A percentile compares a stretch with the other conserved stretches of the same genome.
Conservation (phyloP, 768 basidiomycete species). For the Mrakia gelida region DNA sequence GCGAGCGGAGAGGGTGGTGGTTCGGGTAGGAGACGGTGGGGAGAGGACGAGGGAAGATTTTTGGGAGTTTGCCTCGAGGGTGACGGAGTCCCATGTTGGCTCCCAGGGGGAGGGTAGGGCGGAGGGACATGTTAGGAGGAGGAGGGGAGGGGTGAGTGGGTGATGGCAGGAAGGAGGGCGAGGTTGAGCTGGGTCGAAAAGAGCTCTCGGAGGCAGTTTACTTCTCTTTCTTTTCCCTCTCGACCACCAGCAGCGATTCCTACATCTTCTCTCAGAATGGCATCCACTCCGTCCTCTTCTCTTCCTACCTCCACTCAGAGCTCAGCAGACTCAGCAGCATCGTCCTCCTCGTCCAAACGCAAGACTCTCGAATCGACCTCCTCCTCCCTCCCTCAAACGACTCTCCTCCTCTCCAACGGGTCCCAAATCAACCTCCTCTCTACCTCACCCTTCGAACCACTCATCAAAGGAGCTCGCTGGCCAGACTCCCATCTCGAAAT, state of each 20-base stretch:
- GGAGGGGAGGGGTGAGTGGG: not conserved
- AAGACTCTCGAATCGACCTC: not conserved
- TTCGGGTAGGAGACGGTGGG: conserved; percentile 7
- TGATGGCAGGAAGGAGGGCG: not conserved
- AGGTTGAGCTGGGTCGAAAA: not conserved
- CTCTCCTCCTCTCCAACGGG: not conserved
- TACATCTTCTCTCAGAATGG: no score
- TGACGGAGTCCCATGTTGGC: conserved; percentile 24
- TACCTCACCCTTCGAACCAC: not conserved
- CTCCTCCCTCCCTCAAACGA: not conserved
- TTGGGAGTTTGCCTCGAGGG: not conserved
- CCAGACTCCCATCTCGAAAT: not conserved
- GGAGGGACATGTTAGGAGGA: conserved; percentile 5
- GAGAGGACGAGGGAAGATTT: not conserved
- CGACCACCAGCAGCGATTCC: no score
- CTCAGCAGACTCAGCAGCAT: no score
- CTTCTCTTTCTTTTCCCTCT: no score
- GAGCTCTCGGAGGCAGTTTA: no score
- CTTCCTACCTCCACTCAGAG: no score
- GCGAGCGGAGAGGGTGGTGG: conserved; percentile 27
- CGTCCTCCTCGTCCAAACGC: not conserved
- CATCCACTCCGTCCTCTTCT: no score
- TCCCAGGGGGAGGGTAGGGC: not conserved
- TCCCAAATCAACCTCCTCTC: not conserved
- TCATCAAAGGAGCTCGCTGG: not conserved